These are phyloP conservation scores for Eucalyptus marginata DNA, from an alignment of 345 rosid species.

Conservation along the genomic window DNA sequence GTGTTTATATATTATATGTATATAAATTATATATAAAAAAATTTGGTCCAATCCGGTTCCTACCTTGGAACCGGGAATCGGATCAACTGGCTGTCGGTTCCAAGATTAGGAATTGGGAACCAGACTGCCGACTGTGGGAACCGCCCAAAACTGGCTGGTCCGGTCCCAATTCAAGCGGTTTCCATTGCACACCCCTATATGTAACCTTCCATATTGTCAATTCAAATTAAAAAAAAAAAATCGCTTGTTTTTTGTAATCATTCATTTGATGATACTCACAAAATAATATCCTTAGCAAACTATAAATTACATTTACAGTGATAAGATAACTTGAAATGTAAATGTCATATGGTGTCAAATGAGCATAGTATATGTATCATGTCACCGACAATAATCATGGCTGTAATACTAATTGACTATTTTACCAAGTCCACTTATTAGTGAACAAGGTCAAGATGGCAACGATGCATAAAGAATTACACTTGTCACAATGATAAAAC, in stretches of 20 bases:
- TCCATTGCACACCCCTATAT: too few relatives aligned
- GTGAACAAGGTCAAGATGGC: not conserved
- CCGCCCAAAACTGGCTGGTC: too few relatives aligned
- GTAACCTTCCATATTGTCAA: not conserved
- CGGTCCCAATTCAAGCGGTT: too few relatives aligned
- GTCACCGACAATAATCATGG: not conserved
- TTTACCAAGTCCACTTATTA: too few relatives aligned
- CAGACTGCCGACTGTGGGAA: too few relatives aligned
- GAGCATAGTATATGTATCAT: fast-evolving
- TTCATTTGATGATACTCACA: not conserved
- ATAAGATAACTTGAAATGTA: not conserved
- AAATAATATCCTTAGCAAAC: not conserved
- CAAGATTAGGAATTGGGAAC: too few relatives aligned
- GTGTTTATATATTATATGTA: too few relatives aligned
- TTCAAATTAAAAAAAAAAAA: not conserved
- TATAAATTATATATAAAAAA: too few relatives aligned
- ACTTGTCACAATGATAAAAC: fast-evolving
- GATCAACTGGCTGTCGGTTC: too few relatives aligned
- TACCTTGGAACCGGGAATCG: too few relatives aligned
- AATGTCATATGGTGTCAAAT: not conserved
- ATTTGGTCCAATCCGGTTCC: too few relatives aligned
- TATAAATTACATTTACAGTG: not conserved
- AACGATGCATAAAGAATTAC: fast-evolving
- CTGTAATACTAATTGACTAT: too few relatives aligned
- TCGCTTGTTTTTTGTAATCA: not conserved